Conservation (phyloP, 2,329 filamentous ascomycete genomes). For the Monosporascus sp. region DNA sequence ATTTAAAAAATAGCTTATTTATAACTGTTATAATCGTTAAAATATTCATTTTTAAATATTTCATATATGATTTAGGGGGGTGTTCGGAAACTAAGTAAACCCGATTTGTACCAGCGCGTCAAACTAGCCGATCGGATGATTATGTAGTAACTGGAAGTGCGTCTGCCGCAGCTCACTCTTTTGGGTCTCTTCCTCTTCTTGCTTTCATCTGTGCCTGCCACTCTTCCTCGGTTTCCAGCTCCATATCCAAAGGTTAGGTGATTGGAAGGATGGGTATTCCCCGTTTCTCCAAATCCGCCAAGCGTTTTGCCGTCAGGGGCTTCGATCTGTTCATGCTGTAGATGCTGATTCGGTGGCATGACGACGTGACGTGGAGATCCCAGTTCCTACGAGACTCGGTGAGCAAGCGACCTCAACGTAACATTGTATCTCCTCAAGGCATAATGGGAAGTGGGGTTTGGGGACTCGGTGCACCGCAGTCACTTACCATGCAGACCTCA, state of each 20-base stretch:
- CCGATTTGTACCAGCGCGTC: no score
- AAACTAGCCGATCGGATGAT: no score
- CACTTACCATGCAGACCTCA: slow-evolving; percentile 45
- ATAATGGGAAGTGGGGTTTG: slow-evolving; percentile 7
- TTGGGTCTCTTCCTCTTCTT: slow-evolving; percentile 35
- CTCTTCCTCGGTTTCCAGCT: slow-evolving; percentile 43
- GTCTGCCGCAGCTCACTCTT: slow-evolving; percentile 25
- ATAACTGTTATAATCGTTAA: no score
- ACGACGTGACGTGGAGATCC: slow-evolving; percentile 61
- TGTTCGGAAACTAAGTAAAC: no score
- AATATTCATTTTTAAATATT: no score
- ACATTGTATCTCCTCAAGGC: neutral
- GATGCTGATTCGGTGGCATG: slow-evolving; percentile 54
- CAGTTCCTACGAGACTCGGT: slow-evolving; percentile 45
- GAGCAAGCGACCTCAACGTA: neutral
- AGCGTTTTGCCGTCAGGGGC: slow-evolving; percentile 41
- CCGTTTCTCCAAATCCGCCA: slow-evolving; percentile 46
- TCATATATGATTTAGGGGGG: no score
- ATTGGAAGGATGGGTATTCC: slow-evolving; percentile 46
- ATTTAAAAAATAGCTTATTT: no score
- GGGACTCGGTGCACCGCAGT: neutral
- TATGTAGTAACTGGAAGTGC: no score
- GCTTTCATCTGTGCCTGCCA: slow-evolving; percentile 38
- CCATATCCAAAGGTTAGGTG: slow-evolving; percentile 47
- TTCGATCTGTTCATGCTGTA: slow-evolving; percentile 57